phyloP scores from a whole-genome alignment of 2,329 filamentous ascomycete genomes.

The Cercospora sesami region DNA sequence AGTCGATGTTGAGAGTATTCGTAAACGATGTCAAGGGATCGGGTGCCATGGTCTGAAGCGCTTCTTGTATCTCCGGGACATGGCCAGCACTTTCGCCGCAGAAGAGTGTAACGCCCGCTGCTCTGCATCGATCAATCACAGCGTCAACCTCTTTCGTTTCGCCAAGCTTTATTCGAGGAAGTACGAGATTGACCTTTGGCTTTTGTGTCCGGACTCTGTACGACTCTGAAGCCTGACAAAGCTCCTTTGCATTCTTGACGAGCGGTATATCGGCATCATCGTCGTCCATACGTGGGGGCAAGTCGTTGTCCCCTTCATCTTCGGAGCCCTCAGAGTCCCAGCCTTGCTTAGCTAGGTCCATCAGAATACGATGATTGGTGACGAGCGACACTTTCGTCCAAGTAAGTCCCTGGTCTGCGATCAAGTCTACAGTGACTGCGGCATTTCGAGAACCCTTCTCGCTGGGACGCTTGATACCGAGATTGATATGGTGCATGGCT shows the following conservation, averaged over 20 bases:
- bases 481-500: constrained; percentile 29
- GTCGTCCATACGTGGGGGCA: constrained; percentile 45
- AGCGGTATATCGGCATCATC: constrained; percentile 57
- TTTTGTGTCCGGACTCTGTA: constrained; percentile 60
- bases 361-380: constrained; percentile 63
- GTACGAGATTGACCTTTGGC: constrained; percentile 60
- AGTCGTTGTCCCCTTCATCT: constrained; percentile 47
- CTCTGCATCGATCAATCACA: constrained; percentile 57
- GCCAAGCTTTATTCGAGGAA: constrained; percentile 59
- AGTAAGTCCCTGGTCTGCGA: constrained; percentile 61
- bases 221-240: constrained; percentile 58
- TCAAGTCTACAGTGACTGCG: constrained; percentile 59
- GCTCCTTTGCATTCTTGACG: constrained; percentile 59
- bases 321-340: constrained; percentile 56
- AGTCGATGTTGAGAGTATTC: constrained; percentile 60
- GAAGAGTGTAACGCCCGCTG: constrained; percentile 47
- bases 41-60: constrained; percentile 39
- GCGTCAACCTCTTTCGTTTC: constrained; percentile 56
- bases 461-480: constrained; percentile 31
- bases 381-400: constrained; percentile 71
- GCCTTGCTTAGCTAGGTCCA: constrained; percentile 68
- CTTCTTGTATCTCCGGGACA: constrained; percentile 29
- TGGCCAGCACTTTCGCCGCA: constrained; percentile 34
- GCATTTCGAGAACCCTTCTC: constrained; percentile 28
- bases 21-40: constrained; percentile 44